Evolutionary conservation across 2,329 filamentous ascomycete species (phyloP).

Genomic region (Calonectria henricotiae): DNA sequence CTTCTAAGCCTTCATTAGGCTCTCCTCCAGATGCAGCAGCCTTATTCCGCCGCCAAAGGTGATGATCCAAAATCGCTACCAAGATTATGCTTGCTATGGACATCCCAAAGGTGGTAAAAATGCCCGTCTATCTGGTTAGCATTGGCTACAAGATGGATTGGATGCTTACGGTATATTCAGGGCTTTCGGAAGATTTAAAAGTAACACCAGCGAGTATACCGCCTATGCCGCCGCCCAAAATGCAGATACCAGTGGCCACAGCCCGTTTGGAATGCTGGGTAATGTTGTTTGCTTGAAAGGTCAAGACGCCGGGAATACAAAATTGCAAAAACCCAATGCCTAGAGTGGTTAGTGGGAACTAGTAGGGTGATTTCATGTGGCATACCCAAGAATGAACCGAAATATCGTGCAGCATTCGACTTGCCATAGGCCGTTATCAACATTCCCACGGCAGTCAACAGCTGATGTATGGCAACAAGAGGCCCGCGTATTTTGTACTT

Average conservation of each 20-base stretch:
- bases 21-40: neutral
- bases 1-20: neutral
- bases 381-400: constrained; percentile 13
- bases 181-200: constrained; percentile 9
- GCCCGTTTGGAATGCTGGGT: constrained; percentile 50
- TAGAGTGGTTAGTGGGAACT: constrained; percentile 29
- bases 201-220: constrained; percentile 37
- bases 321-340: constrained; percentile 13
- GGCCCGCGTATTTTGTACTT: constrained; percentile 45
- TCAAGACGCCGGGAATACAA: constrained; percentile 6
- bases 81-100: neutral
- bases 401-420: constrained; percentile 10
- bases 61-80: neutral
- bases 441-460: constrained; percentile 7
- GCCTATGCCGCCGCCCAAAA: constrained; percentile 47
- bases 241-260: constrained; percentile 45
- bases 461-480: constrained; percentile 40
- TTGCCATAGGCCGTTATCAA: constrained; percentile 6
- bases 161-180: constrained; percentile 8
- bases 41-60: constrained; percentile 7
- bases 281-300: constrained; percentile 46
- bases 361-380: neutral
- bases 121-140: constrained; percentile 2
- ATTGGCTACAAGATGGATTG: neutral
- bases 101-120: neutral